These are phyloP conservation scores for Diutina neorugosa DNA, from an alignment of 1,139 yeast species.

Conservation along the genomic window DNA sequence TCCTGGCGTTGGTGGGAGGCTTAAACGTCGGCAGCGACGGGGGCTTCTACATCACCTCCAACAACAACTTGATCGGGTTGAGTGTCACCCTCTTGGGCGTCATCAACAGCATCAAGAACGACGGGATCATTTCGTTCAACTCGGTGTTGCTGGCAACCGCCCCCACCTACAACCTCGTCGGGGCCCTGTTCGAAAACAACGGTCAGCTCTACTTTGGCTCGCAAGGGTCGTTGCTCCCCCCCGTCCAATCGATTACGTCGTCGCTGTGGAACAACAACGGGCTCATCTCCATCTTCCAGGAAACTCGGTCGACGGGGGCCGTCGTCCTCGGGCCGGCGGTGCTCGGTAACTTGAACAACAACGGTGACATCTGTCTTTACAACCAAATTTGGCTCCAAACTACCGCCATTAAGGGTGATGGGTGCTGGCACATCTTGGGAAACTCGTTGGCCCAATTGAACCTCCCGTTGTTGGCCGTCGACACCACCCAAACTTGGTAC, in stretches of 20 bases:
- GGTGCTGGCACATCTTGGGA: background rate
- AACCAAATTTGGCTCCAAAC: background rate
- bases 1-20: background rate
- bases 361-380: constrained; percentile 3
- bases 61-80: background rate
- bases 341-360: background rate
- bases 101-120: background rate
- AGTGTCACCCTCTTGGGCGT: background rate
- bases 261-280: background rate
- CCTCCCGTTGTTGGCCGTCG: background rate
- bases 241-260: background rate
- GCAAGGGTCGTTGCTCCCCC: background rate
- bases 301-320: background rate
- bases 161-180: background rate
- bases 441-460: background rate
- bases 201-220: constrained; percentile 1
- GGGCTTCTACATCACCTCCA: constrained; percentile 1
- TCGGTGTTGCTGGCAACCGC: background rate
- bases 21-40: background rate
- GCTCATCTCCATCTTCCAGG: background rate
- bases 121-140: constrained; percentile 2
- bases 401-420: background rate
- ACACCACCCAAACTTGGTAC: background rate
- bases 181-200: background rate
- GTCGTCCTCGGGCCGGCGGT: background rate